These are phyloP conservation scores for Termitomyces sp. DNA, from an alignment of 768 basidiomycete genomes.

Conservation along the genomic window DNA sequence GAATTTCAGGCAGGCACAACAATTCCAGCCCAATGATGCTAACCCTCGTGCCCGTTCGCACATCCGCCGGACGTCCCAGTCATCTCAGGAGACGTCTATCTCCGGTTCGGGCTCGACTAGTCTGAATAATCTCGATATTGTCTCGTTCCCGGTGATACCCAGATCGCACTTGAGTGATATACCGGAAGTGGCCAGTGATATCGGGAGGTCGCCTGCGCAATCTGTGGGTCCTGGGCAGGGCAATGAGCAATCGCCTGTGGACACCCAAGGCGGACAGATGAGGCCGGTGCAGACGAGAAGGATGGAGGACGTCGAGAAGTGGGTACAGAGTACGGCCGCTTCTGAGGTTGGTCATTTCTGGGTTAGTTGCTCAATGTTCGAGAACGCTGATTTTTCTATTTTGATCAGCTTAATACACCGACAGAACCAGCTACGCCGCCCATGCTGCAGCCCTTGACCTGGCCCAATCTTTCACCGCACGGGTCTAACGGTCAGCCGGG, in stretches of 20 bases:
- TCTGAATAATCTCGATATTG: conserved; percentile 12
- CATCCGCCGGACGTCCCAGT: conserved; percentile 8
- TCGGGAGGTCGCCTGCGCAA: conserved; percentile 4
- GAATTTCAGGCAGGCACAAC: conserved; percentile 5
- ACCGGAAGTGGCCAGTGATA: conserved; percentile 13
- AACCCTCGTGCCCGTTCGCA: neutral
- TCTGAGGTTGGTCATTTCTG: conserved; percentile 1
- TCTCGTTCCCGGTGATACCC: conserved; percentile 8
- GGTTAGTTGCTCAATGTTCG: neutral
- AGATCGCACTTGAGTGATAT: conserved; percentile 13
- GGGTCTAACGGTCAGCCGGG: neutral
- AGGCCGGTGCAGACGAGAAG: neutral
- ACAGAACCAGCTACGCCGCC: conserved; percentile 1
- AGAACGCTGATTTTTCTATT: neutral
- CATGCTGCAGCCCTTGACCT: neutral
- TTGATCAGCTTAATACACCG: neutral
- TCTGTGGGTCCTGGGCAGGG: conserved; percentile 8
- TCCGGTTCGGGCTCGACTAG: conserved; percentile 9
- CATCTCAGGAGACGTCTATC: conserved; percentile 9
- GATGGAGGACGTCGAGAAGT: conserved; percentile 3
- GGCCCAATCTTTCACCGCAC: conserved; percentile 3
- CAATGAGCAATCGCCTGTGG: neutral
- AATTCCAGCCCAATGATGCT: conserved; percentile 10
- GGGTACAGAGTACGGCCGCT: conserved; percentile 7
- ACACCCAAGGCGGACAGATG: neutral